phyloP scores from a whole-genome alignment of 2,329 filamentous ascomycete genomes.

The Remersonia thermophila region DNA sequence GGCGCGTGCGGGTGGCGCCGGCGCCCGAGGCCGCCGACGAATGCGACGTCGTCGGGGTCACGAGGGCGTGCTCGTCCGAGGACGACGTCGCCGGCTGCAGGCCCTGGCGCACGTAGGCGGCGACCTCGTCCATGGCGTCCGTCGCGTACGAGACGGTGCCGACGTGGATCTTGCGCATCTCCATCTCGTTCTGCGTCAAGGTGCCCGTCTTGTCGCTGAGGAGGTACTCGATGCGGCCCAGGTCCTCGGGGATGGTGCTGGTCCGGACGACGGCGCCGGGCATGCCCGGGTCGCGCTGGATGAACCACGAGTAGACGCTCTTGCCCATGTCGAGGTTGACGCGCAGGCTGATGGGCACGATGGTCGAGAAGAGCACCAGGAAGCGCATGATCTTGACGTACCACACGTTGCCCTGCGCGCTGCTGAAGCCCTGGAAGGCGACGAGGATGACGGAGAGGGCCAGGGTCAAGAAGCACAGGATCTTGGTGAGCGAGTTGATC shows the following conservation, averaged over 20 bases:
- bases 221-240: slow-evolving; percentile 91
- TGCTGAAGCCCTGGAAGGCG: slow-evolving; percentile 69
- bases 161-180: slow-evolving; percentile 96
- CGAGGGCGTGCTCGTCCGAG: slow-evolving; percentile 38
- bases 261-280: slow-evolving; percentile 87
- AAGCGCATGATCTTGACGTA: slow-evolving; percentile 98
- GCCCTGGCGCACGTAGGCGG: slow-evolving; percentile 71
- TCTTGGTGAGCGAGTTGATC: slow-evolving; percentile 95
- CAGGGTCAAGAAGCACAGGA: slow-evolving; percentile 79
- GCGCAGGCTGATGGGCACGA: slow-evolving; percentile 90
- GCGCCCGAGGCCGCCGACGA: slow-evolving; percentile 46
- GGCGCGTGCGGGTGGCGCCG: slow-evolving; percentile 65
- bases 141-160: slow-evolving; percentile 97
- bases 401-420: slow-evolving; percentile 58
- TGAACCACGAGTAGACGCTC: slow-evolving; percentile 90
- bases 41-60: slow-evolving; percentile 65
- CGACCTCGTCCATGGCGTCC: slow-evolving; percentile 96
- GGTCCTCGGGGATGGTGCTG: slow-evolving; percentile 92
- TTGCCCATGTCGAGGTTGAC: slow-evolving; percentile 98
- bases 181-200: slow-evolving; percentile 95
- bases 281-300: slow-evolving; percentile 82
- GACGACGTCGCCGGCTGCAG: slow-evolving; percentile 49
- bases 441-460: slow-evolving; percentile 80
- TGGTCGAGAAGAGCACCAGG: slow-evolving; percentile 95
- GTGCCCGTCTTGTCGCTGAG: slow-evolving; percentile 98